Conservation (phyloP, 331 rosid genomes). For the Acacia pycnantha region DNA sequence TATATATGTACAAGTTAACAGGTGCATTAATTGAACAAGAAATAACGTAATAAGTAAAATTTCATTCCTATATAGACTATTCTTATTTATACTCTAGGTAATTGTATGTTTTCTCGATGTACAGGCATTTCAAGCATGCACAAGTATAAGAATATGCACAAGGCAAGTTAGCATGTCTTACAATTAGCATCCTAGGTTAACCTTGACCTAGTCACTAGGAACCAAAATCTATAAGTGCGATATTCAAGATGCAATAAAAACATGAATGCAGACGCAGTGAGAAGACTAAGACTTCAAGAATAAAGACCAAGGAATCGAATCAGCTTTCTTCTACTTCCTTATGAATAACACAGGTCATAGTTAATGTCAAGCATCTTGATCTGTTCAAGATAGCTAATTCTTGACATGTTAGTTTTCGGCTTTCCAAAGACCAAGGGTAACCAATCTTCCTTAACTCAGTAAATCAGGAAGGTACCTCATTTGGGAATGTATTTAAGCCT, state of each 20-base stretch:
- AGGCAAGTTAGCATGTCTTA: neutral
- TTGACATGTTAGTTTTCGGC: neutral
- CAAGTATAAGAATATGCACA: neutral
- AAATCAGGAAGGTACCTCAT: neutral
- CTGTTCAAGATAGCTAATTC: neutral
- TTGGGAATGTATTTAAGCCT: neutral
- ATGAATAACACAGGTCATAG: neutral
- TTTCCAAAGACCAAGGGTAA: neutral
- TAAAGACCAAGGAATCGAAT: neutral
- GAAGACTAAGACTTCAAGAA: neutral
- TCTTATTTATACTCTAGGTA: neutral
- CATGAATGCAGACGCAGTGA: neutral
- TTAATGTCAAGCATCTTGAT: neutral
- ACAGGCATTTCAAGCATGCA: neutral
- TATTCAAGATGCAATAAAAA: neutral
- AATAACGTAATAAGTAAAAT: neutral
- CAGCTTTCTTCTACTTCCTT: neutral
- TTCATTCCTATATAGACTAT: neutral
- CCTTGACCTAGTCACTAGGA: neutral
- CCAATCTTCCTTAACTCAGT: neutral
- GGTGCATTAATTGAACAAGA: neutral
- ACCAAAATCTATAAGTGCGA: neutral
- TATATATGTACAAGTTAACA: neutral
- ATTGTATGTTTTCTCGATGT: neutral
- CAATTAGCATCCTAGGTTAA: neutral